Evolutionary conservation across 768 basidiomycete species (phyloP).

Genomic region (Podaxis rugospora): DNA sequence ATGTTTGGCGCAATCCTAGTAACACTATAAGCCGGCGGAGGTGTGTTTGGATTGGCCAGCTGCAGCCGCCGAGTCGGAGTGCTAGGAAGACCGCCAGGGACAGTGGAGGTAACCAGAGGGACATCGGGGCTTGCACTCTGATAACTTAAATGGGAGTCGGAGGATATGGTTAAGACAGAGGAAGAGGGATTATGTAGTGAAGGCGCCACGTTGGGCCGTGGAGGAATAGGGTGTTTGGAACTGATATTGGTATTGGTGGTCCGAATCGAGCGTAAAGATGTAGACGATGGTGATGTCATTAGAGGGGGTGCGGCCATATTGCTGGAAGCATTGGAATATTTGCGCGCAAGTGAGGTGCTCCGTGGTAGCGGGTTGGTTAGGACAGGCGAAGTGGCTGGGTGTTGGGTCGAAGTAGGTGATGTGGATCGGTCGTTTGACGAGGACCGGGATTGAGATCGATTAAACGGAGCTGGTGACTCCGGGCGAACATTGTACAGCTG

Average conservation of each 20-base stretch:
- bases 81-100: neutral
- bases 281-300: slow-evolving; percentile 17
- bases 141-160: slow-evolving; percentile 17
- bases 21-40: slow-evolving; percentile 42
- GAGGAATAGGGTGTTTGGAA: slow-evolving; percentile 7
- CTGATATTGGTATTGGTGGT: slow-evolving; percentile 13
- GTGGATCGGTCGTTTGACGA: neutral
- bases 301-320: slow-evolving; percentile 12
- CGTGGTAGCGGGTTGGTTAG: slow-evolving; percentile 29
- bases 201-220: slow-evolving; percentile 10
- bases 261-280: slow-evolving; percentile 16
- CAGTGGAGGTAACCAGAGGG: neutral
- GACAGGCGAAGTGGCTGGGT: slow-evolving; percentile 6
- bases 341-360: slow-evolving; percentile 30
- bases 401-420: slow-evolving; percentile 8
- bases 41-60: slow-evolving; percentile 19
- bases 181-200: slow-evolving; percentile 14
- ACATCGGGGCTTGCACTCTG: slow-evolving; percentile 1
- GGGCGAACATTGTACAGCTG: slow-evolving; percentile 33
- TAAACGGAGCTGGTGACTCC: slow-evolving; percentile 21
- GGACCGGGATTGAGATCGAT: neutral
- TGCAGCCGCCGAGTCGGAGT: neutral
- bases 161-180: slow-evolving; percentile 16
- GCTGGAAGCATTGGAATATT: slow-evolving; percentile 22
- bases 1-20: neutral